A percentile compares a stretch with the other conserved stretches of the same genome.
Conservation (phyloP, 306 rosid genomes). For the Inga oerstediana region DNA sequence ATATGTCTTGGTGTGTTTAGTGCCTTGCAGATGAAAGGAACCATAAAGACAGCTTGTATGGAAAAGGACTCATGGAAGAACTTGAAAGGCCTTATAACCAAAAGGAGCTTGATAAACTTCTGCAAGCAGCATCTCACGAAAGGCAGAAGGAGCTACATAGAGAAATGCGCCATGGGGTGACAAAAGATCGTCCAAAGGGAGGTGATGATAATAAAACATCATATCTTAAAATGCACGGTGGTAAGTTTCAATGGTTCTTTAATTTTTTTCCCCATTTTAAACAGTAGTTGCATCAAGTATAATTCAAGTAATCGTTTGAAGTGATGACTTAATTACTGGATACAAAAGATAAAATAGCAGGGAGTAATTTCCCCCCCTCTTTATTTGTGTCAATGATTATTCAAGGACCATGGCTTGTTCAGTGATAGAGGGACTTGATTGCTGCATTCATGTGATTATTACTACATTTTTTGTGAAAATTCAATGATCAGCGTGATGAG, state of each 20-base stretch:
- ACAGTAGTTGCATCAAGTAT: background rate
- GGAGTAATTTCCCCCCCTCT: conserved; percentile 11
- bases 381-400: background rate
- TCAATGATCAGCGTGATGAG: background rate
- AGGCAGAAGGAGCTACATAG: conserved; percentile 32
- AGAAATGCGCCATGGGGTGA: conserved; percentile 41
- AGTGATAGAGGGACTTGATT: background rate
- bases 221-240: conserved; percentile 51
- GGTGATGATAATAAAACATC: conserved; percentile 42
- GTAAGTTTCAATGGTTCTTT: conserved; percentile 49
- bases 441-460: background rate
- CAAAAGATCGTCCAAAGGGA: conserved; percentile 23
- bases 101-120: conserved; percentile 31
- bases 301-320: conserved; percentile 4
- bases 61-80: conserved; percentile 54
- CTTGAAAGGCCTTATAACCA: conserved; percentile 62
- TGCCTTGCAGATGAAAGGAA: conserved; percentile 38
- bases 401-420: conserved; percentile 1
- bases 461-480: background rate
- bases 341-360: background rate
- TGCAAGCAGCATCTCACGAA: conserved; percentile 16
- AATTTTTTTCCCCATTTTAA: conserved; percentile 9
- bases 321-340: conserved; percentile 1
- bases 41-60: conserved; percentile 42
- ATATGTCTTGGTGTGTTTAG: conserved; percentile 31